phyloP scores from a whole-genome alignment of 352 stramenopile species.

The Globisporangium paroecandrum region DNA sequence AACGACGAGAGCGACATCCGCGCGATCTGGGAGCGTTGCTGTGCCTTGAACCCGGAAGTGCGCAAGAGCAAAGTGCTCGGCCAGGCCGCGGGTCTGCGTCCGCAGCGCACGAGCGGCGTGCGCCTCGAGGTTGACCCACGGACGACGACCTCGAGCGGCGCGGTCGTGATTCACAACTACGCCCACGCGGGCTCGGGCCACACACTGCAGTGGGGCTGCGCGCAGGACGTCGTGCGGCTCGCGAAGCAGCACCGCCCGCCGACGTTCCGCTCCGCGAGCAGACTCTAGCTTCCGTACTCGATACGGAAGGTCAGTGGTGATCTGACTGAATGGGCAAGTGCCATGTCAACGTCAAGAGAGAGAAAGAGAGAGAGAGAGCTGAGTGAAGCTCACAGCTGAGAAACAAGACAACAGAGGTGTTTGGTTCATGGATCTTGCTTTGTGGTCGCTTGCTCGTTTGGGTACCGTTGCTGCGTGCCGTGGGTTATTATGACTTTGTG shows the following conservation, averaged over 20 bases:
- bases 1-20: slow-evolving; percentile 41
- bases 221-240: slow-evolving; percentile 41
- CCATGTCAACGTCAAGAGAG: not conserved
- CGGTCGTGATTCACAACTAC: slow-evolving; percentile 70
- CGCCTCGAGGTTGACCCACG: slow-evolving; percentile 41
- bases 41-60: slow-evolving; percentile 36
- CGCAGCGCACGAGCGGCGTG: slow-evolving; percentile 34
- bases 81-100: slow-evolving; percentile 42
- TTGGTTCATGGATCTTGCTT: not conserved
- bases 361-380: not conserved
- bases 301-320: not conserved
- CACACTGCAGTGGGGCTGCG: slow-evolving; percentile 69
- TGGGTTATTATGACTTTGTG: not conserved
- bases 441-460: not conserved
- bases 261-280: not conserved
- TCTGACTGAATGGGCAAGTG: not conserved
- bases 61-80: slow-evolving; percentile 37
- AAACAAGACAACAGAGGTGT: not conserved
- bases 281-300: slow-evolving; percentile 3
- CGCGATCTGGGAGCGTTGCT: slow-evolving; percentile 51
- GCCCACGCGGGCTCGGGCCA: slow-evolving; percentile 62
- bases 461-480: not conserved
- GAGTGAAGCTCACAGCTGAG: not conserved
- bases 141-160: slow-evolving; percentile 27
- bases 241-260: slow-evolving; percentile 22